Percentiles rank a stretch among this genome's conserved stretches.
These are phyloP conservation scores for Aspergillus amoenus DNA, from an alignment of 2,329 filamentous ascomycete species.

Conservation along the genomic window DNA sequence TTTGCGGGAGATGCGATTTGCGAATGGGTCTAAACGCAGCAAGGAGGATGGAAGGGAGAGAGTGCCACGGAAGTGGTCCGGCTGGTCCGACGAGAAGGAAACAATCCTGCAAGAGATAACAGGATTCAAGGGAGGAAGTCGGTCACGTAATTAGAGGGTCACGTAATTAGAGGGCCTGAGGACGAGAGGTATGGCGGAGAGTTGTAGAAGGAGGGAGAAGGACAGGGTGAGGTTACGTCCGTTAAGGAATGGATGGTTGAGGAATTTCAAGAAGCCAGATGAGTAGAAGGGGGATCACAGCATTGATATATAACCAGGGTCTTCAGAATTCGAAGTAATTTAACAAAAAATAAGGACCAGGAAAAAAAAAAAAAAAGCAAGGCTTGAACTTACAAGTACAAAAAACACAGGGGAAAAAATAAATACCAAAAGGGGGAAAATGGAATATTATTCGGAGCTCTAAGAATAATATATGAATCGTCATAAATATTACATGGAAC, in stretches of 20 bases:
- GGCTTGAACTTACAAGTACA: slow-evolving; percentile 6
- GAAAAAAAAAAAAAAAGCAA: slow-evolving; percentile 12
- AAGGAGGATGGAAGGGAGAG: slow-evolving; percentile 34
- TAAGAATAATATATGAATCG: slow-evolving; percentile 6
- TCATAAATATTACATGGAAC: slow-evolving; percentile 9
- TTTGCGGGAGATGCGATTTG: slow-evolving; percentile 18
- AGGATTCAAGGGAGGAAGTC: slow-evolving; percentile 21
- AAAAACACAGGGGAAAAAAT: background rate
- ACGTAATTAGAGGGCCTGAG: slow-evolving; percentile 19
- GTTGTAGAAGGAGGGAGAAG: slow-evolving; percentile 14
- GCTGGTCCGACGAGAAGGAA: slow-evolving; percentile 19
- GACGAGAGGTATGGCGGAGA: slow-evolving; percentile 15
- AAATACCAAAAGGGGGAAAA: slow-evolving; percentile 12
- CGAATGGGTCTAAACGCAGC: slow-evolving; percentile 28
- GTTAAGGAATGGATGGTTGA: slow-evolving; percentile 23
- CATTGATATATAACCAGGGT: slow-evolving; percentile 33
- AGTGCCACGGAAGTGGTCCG: slow-evolving; percentile 24
- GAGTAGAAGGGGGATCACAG: slow-evolving; percentile 28
- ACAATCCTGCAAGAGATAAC: slow-evolving; percentile 16
- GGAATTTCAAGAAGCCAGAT: slow-evolving; percentile 24
- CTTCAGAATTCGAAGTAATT: slow-evolving; percentile 9
- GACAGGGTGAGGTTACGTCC: slow-evolving; percentile 18
- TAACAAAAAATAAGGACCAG: slow-evolving; percentile 16
- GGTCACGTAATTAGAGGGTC: slow-evolving; percentile 21
- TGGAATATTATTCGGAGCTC: slow-evolving; percentile 5